phyloP scores from a whole-genome alignment of 2,329 filamentous ascomycete species.

The Colletotrichum cordylinicola region DNA sequence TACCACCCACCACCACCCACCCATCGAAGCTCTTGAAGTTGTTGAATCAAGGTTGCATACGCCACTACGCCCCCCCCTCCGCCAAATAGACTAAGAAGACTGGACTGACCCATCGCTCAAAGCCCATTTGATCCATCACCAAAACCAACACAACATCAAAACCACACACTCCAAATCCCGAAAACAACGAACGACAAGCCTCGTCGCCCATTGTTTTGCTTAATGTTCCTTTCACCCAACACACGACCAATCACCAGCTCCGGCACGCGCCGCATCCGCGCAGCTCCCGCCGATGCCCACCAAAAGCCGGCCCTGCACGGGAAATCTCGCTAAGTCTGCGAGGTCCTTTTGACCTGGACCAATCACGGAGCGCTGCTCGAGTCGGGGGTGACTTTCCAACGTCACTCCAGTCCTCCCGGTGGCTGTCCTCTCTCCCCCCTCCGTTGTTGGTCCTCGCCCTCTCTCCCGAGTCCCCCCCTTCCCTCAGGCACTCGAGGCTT shows the following conservation, averaged over 20 bases:
- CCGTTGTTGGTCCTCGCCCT: not conserved
- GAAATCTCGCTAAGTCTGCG: not conserved
- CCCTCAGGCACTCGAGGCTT: not conserved
- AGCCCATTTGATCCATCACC: not conserved
- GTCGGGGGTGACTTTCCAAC: not conserved
- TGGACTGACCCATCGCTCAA: not conserved
- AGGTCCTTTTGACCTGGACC: not conserved
- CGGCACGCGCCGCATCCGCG: not conserved
- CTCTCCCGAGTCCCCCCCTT: not conserved
- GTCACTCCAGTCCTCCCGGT: not conserved
- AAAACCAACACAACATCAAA: not conserved
- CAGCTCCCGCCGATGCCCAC: not conserved
- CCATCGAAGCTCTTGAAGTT: not conserved
- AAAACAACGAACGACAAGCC: not conserved
- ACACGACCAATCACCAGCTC: not conserved
- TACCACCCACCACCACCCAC: not conserved
- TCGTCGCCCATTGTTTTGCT: not conserved
- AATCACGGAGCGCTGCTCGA: not conserved
- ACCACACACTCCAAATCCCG: not conserved
- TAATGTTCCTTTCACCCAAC: not conserved
- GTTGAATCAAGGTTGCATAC: not conserved
- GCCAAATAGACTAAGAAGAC: not conserved
- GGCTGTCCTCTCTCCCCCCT: not conserved
- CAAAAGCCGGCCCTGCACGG: not conserved
- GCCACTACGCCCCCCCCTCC: not conserved